A percentile compares a stretch with the other conserved stretches of the same genome.
Conservation (phyloP, 495 filamentous ascomycete species). For the Trichoderma asperelloides region DNA sequence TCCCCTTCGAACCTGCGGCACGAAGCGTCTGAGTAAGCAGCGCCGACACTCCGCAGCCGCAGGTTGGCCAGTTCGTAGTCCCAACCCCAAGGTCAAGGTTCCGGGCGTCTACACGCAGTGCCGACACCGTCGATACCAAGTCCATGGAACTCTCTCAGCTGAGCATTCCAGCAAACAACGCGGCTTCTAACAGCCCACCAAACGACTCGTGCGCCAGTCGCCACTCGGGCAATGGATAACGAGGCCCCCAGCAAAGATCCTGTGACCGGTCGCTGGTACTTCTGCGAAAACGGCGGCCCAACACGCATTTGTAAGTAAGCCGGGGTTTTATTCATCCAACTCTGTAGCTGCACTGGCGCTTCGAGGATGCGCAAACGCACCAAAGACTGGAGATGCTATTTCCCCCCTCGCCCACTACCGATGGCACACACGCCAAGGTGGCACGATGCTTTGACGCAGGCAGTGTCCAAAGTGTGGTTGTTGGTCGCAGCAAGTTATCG, state of each 20-base stretch:
- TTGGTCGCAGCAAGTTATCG: neutral
- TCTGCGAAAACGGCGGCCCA: neutral
- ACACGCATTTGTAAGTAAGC: neutral
- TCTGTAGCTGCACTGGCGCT: neutral
- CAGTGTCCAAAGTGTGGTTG: neutral
- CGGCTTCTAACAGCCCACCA: neutral
- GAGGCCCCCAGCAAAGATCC: neutral
- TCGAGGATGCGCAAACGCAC: neutral
- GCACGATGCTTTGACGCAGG: neutral
- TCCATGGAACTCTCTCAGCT: neutral
- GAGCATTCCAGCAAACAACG: slow-evolving; percentile 2
- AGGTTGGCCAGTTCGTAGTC: neutral
- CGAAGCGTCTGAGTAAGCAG: neutral
- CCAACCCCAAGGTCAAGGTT: neutral
- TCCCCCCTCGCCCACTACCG: neutral
- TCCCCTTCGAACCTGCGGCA: neutral
- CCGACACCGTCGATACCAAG: neutral
- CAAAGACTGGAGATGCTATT: neutral
- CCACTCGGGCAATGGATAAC: neutral
- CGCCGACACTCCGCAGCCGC: neutral
- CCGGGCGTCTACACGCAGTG: neutral
- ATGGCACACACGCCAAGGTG: neutral
- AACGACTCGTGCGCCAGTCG: neutral
- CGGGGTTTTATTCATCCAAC: neutral
- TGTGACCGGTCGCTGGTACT: neutral